These are phyloP conservation scores for Mortierella sp. DNA, from an alignment of 371 early-diverging fungal species.

Conservation along the genomic window DNA sequence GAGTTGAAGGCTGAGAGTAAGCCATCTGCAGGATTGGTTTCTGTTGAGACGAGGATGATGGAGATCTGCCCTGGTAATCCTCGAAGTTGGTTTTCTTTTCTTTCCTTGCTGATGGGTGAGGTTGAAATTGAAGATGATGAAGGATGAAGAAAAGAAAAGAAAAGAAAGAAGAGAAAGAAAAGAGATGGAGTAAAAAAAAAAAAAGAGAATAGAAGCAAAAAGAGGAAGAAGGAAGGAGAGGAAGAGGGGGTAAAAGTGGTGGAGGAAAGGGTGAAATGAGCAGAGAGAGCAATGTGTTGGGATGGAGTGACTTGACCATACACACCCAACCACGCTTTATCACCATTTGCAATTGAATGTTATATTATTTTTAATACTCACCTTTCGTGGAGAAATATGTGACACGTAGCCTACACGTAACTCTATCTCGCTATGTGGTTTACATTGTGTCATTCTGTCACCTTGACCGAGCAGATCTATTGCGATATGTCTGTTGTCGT, in stretches of 20 bases:
- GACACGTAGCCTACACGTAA: too few relatives aligned
- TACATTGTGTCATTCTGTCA: too few relatives aligned
- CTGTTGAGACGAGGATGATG: not conserved
- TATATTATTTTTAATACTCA: too few relatives aligned
- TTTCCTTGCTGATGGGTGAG: not conserved
- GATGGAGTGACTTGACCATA: not conserved
- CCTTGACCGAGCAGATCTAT: too few relatives aligned
- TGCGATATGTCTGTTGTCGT: too few relatives aligned
- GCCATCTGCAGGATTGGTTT: slow-evolving; percentile 18
- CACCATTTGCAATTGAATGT: too few relatives aligned
- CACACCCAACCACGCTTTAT: not conserved
- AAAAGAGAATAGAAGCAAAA: not conserved
- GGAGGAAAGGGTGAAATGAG: not conserved
- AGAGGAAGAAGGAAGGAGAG: not conserved
- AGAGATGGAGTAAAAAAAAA: not conserved
- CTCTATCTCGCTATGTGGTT: too few relatives aligned
- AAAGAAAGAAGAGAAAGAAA: not conserved
- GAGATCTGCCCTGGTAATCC: slow-evolving; percentile 8
- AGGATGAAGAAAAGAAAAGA: not conserved
- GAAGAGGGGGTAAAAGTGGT: not conserved
- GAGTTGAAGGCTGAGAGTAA: slow-evolving; percentile 39
- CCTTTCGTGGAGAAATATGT: too few relatives aligned
- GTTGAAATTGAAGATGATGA: not conserved
- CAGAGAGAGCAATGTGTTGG: too few relatives aligned
- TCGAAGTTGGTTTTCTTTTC: not conserved